Base-by-base conservation (phyloP, 1,139 yeast species). In the Nakaseomyces kungkrabaensis region DNA sequence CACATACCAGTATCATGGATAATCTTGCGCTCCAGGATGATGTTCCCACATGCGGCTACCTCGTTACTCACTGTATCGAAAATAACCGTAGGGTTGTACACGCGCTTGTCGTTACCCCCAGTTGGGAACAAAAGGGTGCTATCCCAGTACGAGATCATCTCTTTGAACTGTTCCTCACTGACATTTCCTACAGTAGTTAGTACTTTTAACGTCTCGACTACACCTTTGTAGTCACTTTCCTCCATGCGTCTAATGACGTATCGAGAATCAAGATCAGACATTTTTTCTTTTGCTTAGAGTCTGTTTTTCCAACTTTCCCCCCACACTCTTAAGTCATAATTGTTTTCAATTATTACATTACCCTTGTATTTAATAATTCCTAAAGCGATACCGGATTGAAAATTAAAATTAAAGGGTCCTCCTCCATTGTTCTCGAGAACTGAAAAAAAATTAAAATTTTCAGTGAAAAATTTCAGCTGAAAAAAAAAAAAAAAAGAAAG, bases 1-100 rank as follows among this genome's bases (percentile, higher is more conserved):
- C 88, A 95, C 49, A 74, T 68, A 0, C 96, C 95, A 66, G 94
- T 82, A 47, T 73, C 78, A 65, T 90, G 97, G 10, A 84, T 81
- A 52, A 81, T 59, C 60, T 85, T 85, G 48, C 69, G 71, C 60
- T 85, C 94, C 17, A 85, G 67, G 4, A 84, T 67, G 5, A 73
- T 59, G 67, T 79, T 60, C 40, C 74, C 80, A 0, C 76, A 70
- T 0, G 77, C 80, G 1, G 74, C 78, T 17, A 76, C 69, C 22
- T 54, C 54, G 3, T 62, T 65, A 33, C 69, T 66, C 11, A 56
- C 43, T 1, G 60, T 62, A 50, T 82, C 74, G 8, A 77, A 67
- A 42, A 84, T 78, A n/a, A 83, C 89, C 45, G 74, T 70, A 0
- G 84, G 83, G 53, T 76, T 75, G 67, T 81, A 84, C 6, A 72